Base-by-base conservation (phyloP, 169 alveolate species). In the Eimeria maxima region DNA sequence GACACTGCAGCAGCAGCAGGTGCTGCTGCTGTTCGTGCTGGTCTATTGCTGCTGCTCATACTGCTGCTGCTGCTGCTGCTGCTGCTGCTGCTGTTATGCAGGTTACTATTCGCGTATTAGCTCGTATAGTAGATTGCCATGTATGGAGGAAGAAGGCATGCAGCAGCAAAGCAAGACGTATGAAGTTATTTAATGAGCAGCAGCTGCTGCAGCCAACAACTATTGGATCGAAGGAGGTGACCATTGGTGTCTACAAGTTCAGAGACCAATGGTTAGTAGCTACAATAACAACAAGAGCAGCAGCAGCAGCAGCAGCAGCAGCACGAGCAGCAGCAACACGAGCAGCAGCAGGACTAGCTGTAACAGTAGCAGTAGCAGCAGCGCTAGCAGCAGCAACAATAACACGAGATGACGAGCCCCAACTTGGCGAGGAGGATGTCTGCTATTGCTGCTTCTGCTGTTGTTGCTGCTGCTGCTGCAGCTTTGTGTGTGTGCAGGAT, bases 401-500 rank as follows among this genome's bases (percentile, higher is more conserved):
- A 29, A 22, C 38, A 42, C 16, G 38, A 4, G 67, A 29, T 63
- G 65, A 18, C 47, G 29, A 38, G 69, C 22, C 8, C 90, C 7
- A 29, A 53, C 42, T 7, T 33, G 69, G 45, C 60, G 27, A 42
- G 14, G 29, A 11, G 80, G 10, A 42, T 57, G 3, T 18, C 38
- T 63, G 13, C 76, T 55, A 24, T 55, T 27, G 71, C 65, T 44
- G 7, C 74, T 24, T 18, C 71, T 50, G 93, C 24, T 0, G 71
- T 33, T 53, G 93, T 50, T 53, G 73, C 45, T 50, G 57, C 57
- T 50, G 57, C 57, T 50, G 57, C 57, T 50, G 57, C 57, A 50
- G 57, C 57, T 50, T n/a, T 42, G 95, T 90, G 7, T 90, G 87
- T 50, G 42, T 90, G 27, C 73, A 67, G 73, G 95, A 90, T 57